Base-by-base conservation (phyloP, 208 protist species). In the Borovskyia barvae region DNA sequence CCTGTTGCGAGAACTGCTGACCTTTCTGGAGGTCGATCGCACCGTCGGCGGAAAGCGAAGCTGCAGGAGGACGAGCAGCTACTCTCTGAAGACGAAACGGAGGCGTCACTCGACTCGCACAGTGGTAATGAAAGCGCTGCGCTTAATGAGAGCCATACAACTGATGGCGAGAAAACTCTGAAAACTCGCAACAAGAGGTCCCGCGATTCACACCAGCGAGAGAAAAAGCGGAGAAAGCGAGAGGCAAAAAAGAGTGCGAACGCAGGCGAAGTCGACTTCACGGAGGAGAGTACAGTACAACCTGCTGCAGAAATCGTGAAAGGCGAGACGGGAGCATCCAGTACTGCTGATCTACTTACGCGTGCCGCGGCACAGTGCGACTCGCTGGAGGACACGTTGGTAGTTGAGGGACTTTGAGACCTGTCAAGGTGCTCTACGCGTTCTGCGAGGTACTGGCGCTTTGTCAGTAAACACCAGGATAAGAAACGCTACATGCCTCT, bases 331-430 rank as follows among this genome's bases (percentile, higher is more conserved):
- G n/a, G n/a, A n/a, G n/a, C n/a, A n/a, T n/a, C n/a, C n/a, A n/a
- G n/a, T n/a, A n/a, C n/a, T n/a, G n/a, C n/a, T n/a, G n/a, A n/a
- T n/a, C n/a, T n/a, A n/a, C n/a, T n/a, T n/a, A n/a, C n/a, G n/a
- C n/a, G n/a, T n/a, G n/a, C n/a, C n/a, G n/a, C n/a, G n/a, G n/a
- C n/a, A n/a, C n/a, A n/a, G n/a, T n/a, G n/a, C n/a, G n/a, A n/a
- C n/a, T n/a, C n/a, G n/a, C n/a, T 50, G 40, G 41, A 64, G 11
- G 55, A 63, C 12, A 71, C 48, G 24, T 33, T 63, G 12, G 39
- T 53, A 19, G 32, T 48, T 0, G 33, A 39, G 33, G 33, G 36
- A 53, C 28, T 37, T 32, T 53, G 14, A 53, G 36, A 32, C 15
- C 32, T 25, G 20, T 7, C 35, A n/a, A n/a, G n/a, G n/a, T n/a